Conservation (phyloP, 345 rosid genomes). For the Stellera chamaejasme region DNA sequence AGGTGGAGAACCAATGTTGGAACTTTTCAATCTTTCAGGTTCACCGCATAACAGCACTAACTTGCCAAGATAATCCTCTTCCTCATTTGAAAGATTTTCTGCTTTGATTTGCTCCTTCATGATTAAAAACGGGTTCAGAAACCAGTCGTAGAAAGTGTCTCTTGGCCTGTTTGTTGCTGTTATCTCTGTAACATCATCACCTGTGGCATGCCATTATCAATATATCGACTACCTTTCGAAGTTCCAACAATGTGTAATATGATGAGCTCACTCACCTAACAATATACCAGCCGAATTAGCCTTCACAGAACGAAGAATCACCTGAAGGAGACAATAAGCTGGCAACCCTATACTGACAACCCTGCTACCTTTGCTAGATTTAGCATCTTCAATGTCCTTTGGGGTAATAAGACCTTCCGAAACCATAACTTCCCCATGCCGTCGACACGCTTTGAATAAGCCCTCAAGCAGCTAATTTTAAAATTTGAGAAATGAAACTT, state of each 20-base stretch:
- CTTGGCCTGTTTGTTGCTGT: constrained; percentile 69
- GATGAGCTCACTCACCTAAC: constrained; percentile 40
- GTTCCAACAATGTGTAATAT: not conserved
- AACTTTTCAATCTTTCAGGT: constrained; percentile 42
- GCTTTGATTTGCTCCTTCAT: constrained; percentile 89
- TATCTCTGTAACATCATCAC: constrained; percentile 49
- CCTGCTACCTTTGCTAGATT: constrained; percentile 44
- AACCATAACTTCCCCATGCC: constrained; percentile 52
- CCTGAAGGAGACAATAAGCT: constrained; percentile 69
- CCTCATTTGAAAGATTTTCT: constrained; percentile 49
- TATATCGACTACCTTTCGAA: not conserved
- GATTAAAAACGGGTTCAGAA: constrained; percentile 74
- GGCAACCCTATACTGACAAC: constrained; percentile 86
- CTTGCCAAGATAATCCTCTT: constrained; percentile 76
- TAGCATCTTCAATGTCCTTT: constrained; percentile 77
- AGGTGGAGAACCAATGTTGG: constrained; percentile 41
- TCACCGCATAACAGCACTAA: constrained; percentile 61
- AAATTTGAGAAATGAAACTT: no score
- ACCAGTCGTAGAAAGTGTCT: constrained; percentile 87
- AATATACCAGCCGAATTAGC: constrained; percentile 57
- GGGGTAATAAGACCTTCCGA: constrained; percentile 64
- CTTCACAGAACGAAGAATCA: constrained; percentile 54
- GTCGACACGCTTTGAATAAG: constrained; percentile 53
- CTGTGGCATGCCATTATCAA: constrained; percentile 29
- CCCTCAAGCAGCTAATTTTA: constrained; percentile 49